Evolutionary conservation across 2,329 filamentous ascomycete species (phyloP).

Genomic region (Aureobasidium sp.): DNA sequence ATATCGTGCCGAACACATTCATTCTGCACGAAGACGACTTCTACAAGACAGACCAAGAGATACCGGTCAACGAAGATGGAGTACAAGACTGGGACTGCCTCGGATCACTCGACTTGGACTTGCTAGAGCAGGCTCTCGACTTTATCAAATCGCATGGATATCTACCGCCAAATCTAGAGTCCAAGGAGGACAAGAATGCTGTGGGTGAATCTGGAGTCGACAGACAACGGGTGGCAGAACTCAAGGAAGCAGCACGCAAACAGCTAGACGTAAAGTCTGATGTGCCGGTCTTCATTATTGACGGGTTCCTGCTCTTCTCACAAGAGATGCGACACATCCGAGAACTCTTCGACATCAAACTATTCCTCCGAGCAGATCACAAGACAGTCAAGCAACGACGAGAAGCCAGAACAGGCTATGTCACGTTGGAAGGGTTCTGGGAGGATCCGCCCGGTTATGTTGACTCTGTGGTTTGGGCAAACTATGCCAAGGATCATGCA

Average conservation of each 20-base stretch:
- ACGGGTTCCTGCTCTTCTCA: constrained; percentile 81
- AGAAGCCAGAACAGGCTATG: constrained; percentile 65
- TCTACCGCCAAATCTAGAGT: constrained; percentile 45
- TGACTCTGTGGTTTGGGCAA: constrained; percentile 90
- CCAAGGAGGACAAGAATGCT: constrained; percentile 53
- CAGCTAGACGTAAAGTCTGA: constrained; percentile 5
- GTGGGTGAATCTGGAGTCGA: constrained; percentile 36
- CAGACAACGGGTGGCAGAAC: constrained; percentile 20
- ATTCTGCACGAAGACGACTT: constrained; percentile 97
- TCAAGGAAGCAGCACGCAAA: constrained; percentile 21
- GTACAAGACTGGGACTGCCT: constrained; percentile 90
- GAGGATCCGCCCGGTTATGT: constrained; percentile 89
- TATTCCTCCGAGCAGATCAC: constrained; percentile 69
- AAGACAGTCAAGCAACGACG: constrained; percentile 55
- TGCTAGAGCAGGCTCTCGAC: constrained; percentile 57
- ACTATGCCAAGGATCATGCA: constrained; percentile 72
- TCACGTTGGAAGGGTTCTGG: constrained; percentile 84
- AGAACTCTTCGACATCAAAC: constrained; percentile 59
- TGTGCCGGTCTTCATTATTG: constrained; percentile 59
- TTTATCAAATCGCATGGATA: constrained; percentile 63
- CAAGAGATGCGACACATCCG: constrained; percentile 46
- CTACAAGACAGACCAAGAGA: constrained; percentile 71
- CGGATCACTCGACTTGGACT: constrained; percentile 63
- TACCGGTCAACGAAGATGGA: constrained; percentile 40
- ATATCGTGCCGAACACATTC: constrained; percentile 65